Percentiles rank a stretch among this genome's conserved stretches.
Conservation (phyloP, 257 asterid species). For the Primulina tabacum region DNA sequence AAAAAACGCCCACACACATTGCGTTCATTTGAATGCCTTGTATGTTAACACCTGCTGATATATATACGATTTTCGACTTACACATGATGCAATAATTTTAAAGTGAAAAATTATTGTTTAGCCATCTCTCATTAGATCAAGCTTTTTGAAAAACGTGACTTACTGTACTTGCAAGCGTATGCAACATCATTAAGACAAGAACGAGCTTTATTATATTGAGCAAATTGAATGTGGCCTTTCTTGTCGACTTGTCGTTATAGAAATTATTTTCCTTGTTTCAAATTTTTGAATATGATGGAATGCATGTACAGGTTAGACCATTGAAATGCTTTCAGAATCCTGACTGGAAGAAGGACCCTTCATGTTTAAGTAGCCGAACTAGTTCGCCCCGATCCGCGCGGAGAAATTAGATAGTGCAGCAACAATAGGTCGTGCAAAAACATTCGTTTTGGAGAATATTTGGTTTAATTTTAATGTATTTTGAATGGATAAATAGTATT, state of each 20-base stretch:
- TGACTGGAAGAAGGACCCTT: conserved; percentile 55
- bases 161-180: background rate
- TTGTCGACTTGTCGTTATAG: background rate
- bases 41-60: no score
- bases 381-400: conserved; percentile 42
- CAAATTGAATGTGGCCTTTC: background rate
- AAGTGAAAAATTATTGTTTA: no score
- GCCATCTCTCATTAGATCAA: background rate
- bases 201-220: background rate
- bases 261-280: background rate
- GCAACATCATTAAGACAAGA: background rate
- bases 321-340: conserved; percentile 65
- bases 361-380: conserved; percentile 38
- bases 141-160: background rate
- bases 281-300: background rate
- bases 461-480: background rate
- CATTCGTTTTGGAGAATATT: background rate
- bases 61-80: no score
- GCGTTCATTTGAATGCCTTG: no score
- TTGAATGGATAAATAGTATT: background rate
- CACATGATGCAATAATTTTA: no score
- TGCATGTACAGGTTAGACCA: conserved; percentile 63
- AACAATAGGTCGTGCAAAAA: background rate
- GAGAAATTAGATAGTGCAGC: conserved; percentile 24
- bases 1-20: no score